Evolutionary conservation across 805 yeast genomes (phyloP).

Genomic region (Starmerella sp.): DNA sequence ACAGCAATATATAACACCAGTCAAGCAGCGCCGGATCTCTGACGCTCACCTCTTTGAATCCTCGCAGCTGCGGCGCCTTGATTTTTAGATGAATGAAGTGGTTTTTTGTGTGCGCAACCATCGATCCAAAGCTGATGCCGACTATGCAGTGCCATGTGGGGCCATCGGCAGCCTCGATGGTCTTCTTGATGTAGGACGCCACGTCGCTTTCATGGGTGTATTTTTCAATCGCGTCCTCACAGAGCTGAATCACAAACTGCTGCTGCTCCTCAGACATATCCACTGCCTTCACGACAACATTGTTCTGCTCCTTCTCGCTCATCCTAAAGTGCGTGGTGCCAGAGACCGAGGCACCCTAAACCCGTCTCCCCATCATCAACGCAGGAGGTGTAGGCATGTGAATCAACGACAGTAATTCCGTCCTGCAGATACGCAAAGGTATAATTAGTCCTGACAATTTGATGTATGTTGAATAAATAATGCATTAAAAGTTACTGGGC

Average conservation of each 20-base stretch:
- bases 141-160: slow-evolving; percentile 56
- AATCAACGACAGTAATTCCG: too few relatives aligned
- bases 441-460: too few relatives aligned
- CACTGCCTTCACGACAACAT: slow-evolving; percentile 18
- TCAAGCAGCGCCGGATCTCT: slow-evolving; percentile 28
- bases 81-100: slow-evolving; percentile 47
- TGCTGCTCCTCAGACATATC: slow-evolving; percentile 24
- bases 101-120: slow-evolving; percentile 47
- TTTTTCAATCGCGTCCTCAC: slow-evolving; percentile 36
- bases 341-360: slow-evolving; percentile 1
- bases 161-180: slow-evolving; percentile 43
- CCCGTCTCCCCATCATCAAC: not conserved
- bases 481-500: not conserved
- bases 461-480: too few relatives aligned
- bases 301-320: slow-evolving; percentile 1
- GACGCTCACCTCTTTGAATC: slow-evolving; percentile 20
- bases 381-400: too few relatives aligned
- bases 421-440: too few relatives aligned
- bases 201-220: slow-evolving; percentile 43
- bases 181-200: slow-evolving; percentile 48
- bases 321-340: not conserved
- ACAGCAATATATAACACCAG: slow-evolving; percentile 33
- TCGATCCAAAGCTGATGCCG: slow-evolving; percentile 50
- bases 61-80: slow-evolving; percentile 30
- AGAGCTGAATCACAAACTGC: slow-evolving; percentile 18